Evolutionary conservation across 345 rosid species (phyloP), one percentile per base, ranked within the genome.

Genomic region (Cardamine occulta): DNA sequence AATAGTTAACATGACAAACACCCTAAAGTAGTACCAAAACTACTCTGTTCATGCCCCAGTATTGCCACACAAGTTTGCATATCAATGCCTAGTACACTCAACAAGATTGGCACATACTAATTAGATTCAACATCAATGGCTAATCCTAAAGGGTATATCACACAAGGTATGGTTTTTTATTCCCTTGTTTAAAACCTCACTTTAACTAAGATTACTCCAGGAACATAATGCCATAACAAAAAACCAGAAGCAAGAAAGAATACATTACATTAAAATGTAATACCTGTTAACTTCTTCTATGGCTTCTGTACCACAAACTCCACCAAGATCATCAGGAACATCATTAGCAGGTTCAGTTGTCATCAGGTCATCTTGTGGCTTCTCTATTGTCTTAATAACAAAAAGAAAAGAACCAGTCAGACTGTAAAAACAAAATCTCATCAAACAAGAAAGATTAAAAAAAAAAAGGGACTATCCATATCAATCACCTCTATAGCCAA

Each of bases 201-300:
- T 59, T 31, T 21, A 19, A 19, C 45, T 45, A 58, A 57, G 31
- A 7, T 61, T 10, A 51, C 40, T 62, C 28, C 35, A 23, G 0
- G 2, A 75, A 34, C 19, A 26, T 11, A 18, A 39, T 57, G 54
- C 26, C 24, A 44, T 9, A 14, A 48, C 17, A 28, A 67, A 40
- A 54, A 26, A 49, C 1, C 9, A 37, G 23, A 6, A 28, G 11
- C 18, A 2, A 31, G 7, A 31, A 31, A 31, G 7, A 28, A 31
- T 0, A 31, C 5, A 31, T 31, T 15, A 34, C 5, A 9, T 12
- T 21, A 7, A 65, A 71, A 1, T 18, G 18, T 37, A 48, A 65
- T 74, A 79, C 97, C 87, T 68, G 78, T 32, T 66, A 65, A 60
- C 32, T 83, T 58, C 73, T 39, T 74, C 82, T 35, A 40, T 26